Conservation (phyloP, 305 asterid genomes). For the Petunia hybrid region DNA sequence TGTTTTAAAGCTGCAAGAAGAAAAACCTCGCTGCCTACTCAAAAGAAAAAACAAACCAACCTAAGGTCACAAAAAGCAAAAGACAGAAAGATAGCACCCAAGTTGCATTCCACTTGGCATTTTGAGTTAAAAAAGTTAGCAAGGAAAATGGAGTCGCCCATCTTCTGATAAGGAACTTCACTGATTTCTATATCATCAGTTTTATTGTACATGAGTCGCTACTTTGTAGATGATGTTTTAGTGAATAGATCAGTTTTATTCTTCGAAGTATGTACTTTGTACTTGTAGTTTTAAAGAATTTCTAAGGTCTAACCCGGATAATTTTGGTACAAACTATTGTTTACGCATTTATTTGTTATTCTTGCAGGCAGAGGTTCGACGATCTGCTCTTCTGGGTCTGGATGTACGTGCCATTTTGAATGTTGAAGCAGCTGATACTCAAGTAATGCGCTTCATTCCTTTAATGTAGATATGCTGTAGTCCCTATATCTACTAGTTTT, state of each 20-base stretch:
- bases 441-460: slow-evolving; percentile 50
- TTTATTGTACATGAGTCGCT: background rate
- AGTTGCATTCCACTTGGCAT: slow-evolving; percentile 18
- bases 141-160: slow-evolving; percentile 24
- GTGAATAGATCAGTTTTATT: background rate
- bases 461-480: background rate
- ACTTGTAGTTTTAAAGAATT: slow-evolving; percentile 20
- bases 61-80: background rate
- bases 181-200: background rate
- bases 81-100: slow-evolving; percentile 12
- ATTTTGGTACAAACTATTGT: slow-evolving; percentile 16
- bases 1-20: slow-evolving; percentile 5
- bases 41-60: background rate
- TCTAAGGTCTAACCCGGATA: slow-evolving; percentile 5
- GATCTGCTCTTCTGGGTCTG: slow-evolving; percentile 67
- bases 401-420: slow-evolving; percentile 60
- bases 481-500: background rate
- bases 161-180: slow-evolving; percentile 25
- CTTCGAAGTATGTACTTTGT: background rate
- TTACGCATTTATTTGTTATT: slow-evolving; percentile 18
- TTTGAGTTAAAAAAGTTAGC: slow-evolving; percentile 18
- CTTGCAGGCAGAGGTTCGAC: slow-evolving; percentile 79
- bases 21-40: no score
- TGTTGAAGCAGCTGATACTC: slow-evolving; percentile 65
- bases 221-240: slow-evolving; percentile 4